These are phyloP conservation scores for Cutaneotrichosporon sp. DNA, from an alignment of 1,284 basidiomycete species.

Conservation along the genomic window DNA sequence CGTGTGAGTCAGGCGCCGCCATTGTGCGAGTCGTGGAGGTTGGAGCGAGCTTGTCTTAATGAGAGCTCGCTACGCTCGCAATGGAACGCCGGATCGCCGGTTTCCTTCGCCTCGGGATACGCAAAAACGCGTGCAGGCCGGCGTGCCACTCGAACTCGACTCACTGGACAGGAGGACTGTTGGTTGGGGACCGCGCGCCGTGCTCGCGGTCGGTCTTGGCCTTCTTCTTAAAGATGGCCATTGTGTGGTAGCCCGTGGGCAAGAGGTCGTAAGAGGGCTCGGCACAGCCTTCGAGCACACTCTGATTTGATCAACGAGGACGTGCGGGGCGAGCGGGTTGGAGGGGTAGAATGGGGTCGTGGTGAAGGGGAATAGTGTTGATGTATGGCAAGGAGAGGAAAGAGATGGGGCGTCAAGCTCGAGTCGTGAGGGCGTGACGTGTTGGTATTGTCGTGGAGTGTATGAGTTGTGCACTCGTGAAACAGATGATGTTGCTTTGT, in stretches of 20 bases:
- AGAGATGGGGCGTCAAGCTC: neutral
- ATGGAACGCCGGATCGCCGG: neutral
- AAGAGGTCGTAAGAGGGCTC: constrained; percentile 3
- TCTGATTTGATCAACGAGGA: constrained; percentile 7
- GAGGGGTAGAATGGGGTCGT: neutral
- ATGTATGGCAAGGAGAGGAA: neutral
- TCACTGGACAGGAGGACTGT: constrained; percentile 24
- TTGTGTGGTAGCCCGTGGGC: constrained; percentile 14
- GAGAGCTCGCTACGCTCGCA: neutral
- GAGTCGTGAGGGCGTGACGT: neutral
- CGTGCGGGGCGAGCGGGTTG: constrained; percentile 3
- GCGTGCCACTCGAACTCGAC: constrained; percentile 1
- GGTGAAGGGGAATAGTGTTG: neutral
- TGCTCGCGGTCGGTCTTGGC: constrained; percentile 24
- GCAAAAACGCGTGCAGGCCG: constrained; percentile 1
- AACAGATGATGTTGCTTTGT: neutral
- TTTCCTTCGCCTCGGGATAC: neutral
- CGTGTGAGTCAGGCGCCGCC: neutral
- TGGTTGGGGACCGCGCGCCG: constrained; percentile 26
- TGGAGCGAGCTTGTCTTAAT: neutral
- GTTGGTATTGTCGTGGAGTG: neutral
- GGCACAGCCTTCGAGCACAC: neutral
- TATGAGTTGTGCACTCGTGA: neutral
- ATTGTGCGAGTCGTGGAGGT: neutral
- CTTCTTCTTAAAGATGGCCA: constrained; percentile 34